Percentiles rank a stretch among this genome's conserved stretches.
These are phyloP conservation scores for Pythium graminicola DNA, from an alignment of 352 stramenopile genomes.

Conservation along the genomic window DNA sequence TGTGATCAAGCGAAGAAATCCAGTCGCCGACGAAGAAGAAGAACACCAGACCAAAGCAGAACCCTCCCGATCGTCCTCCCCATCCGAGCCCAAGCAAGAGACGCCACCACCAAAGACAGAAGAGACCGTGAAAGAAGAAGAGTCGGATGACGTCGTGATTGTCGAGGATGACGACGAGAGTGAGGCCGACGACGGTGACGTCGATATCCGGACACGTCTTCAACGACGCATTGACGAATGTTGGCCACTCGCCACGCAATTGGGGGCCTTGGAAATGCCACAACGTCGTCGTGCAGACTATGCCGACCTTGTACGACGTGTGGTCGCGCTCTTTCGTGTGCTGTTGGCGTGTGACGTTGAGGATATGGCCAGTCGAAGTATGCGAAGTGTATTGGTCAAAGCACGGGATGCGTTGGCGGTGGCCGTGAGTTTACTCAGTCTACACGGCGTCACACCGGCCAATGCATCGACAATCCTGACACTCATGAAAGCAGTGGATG, in stretches of 20 bases:
- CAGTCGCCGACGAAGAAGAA: neutral
- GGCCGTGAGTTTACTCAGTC: slow-evolving; percentile 20
- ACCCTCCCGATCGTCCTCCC: no score
- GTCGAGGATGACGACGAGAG: slow-evolving; percentile 6
- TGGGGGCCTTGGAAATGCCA: slow-evolving; percentile 16
- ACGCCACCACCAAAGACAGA: neutral
- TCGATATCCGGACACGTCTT: slow-evolving; percentile 12
- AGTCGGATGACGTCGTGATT: slow-evolving; percentile 11
- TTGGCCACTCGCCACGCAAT: slow-evolving; percentile 18
- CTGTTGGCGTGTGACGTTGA: slow-evolving; percentile 9
- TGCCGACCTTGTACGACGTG: slow-evolving; percentile 10
- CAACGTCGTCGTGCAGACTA: slow-evolving; percentile 18
- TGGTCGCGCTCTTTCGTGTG: slow-evolving; percentile 10
- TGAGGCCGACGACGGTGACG: slow-evolving; percentile 4
- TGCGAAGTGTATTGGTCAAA: slow-evolving; percentile 24
- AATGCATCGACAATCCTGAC: slow-evolving; percentile 14
- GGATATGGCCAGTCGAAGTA: slow-evolving; percentile 15
- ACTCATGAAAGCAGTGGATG: slow-evolving; percentile 19
- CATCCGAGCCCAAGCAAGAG: neutral
- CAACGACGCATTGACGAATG: slow-evolving; percentile 13
- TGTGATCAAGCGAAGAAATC: slow-evolving; percentile 4
- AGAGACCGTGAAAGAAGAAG: neutral
- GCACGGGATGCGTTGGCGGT: slow-evolving; percentile 18
- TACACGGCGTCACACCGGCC: slow-evolving; percentile 11
- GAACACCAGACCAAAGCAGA: neutral